These are phyloP conservation scores for Pythium periplocum DNA, from an alignment of 352 stramenopile genomes.

Conservation along the genomic window DNA sequence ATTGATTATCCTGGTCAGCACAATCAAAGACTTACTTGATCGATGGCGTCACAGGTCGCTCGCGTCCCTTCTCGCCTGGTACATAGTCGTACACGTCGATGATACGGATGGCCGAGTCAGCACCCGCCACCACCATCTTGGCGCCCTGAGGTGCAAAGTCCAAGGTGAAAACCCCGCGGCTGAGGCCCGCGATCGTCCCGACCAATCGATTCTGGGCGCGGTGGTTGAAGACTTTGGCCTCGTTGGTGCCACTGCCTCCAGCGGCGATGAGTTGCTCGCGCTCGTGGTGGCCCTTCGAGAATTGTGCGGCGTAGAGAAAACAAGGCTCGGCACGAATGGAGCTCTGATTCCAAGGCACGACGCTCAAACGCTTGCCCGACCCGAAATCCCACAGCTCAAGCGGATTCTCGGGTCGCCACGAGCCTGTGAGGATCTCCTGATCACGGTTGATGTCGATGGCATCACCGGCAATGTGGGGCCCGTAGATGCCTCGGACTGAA, in stretches of 20 bases:
- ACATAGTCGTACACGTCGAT: conserved; percentile 85
- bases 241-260: conserved; percentile 86
- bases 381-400: conserved; percentile 90
- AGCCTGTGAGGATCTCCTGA: conserved; percentile 86
- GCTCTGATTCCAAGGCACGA: conserved; percentile 85
- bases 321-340: conserved; percentile 70
- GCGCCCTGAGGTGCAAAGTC: conserved; percentile 71
- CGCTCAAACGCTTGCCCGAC: conserved; percentile 64
- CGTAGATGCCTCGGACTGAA: conserved; percentile 87
- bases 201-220: conserved; percentile 41
- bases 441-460: conserved; percentile 68
- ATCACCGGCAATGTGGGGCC: conserved; percentile 83
- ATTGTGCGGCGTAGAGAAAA: conserved; percentile 88
- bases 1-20: neutral
- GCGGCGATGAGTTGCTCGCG: conserved; percentile 65
- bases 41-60: conserved; percentile 63
- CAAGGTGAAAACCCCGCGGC: conserved; percentile 79
- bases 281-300: conserved; percentile 55
- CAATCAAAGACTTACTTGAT: conserved; percentile 23
- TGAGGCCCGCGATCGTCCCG: conserved; percentile 78
- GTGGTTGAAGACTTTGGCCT: conserved; percentile 90
- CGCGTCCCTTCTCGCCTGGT: conserved; percentile 57
- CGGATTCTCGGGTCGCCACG: conserved; percentile 86
- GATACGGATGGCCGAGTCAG: conserved; percentile 84
- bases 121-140: conserved; percentile 84